Evolutionary conservation across 192 early-diverging fungal species (phyloP).

Genomic region (Backusella tuberculispora): DNA sequence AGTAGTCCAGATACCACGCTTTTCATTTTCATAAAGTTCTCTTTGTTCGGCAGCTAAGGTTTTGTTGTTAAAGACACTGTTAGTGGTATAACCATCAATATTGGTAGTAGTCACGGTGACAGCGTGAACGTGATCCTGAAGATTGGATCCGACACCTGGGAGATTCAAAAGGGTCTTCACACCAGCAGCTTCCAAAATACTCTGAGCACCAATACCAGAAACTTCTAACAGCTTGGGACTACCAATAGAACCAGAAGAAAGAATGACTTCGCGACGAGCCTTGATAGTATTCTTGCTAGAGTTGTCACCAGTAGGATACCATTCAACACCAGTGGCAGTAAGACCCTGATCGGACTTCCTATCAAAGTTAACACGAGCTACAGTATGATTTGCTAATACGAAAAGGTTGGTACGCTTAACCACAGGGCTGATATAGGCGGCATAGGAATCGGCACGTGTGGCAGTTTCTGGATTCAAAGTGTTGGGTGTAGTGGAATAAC

Average conservation of each 20-base stretch:
- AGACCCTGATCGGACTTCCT: background rate
- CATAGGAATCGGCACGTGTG: slow-evolving; percentile 3
- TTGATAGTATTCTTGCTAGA: slow-evolving; percentile 21
- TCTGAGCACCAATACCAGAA: background rate
- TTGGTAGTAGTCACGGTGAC: background rate
- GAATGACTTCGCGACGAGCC: slow-evolving; percentile 36
- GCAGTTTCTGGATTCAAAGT: slow-evolving; percentile 1
- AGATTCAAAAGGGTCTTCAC: slow-evolving; percentile 29
- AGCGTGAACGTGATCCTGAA: background rate
- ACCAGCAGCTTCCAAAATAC: background rate
- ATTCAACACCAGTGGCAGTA: background rate
- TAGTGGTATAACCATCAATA: background rate
- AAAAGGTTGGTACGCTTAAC: background rate
- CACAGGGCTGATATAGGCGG: background rate
- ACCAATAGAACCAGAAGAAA: slow-evolving; percentile 37
- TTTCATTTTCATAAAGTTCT: background rate
- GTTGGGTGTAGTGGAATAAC: slow-evolving; percentile 5
- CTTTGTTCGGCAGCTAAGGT: background rate
- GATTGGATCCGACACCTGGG: slow-evolving; percentile 32
- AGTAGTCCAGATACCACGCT: background rate
- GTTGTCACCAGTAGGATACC: background rate
- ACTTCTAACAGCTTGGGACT: slow-evolving; percentile 31
- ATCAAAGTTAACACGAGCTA: slow-evolving; percentile 4
- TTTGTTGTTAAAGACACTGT: background rate
- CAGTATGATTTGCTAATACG: slow-evolving; percentile 3